Evolutionary conservation across 495 filamentous ascomycete genomes (phyloP), one percentile per base, ranked within the genome.

Genomic region (Penicillium psychrofluorescens): DNA sequence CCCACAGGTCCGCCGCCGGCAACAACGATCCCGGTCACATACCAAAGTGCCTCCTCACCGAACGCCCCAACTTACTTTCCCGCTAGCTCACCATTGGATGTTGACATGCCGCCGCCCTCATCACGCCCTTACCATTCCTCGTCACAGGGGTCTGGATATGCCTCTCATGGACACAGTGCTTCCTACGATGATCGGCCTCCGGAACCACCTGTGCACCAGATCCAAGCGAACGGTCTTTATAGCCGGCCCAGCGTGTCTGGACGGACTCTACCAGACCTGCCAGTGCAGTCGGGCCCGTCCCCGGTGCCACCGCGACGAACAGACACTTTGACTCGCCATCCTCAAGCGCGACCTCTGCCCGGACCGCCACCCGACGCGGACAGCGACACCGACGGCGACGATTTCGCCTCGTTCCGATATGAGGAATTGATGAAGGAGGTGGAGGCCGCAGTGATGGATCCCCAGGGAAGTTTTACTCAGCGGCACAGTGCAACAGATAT

Each of bases 311-410:
- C 71, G 39, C 71, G 66, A 45, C 66, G 80, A 40, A 71, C 67
- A 1, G 72, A 77, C 43, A 79, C 78, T 6, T 48, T 74, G 30
- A 74, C 66, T 11, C 70, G 78, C 46, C 76, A 85, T 51, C 78
- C 77, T 7, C 76, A 81, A 40, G 60, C 71, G 5, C 67, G 81
- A 22, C 82, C 83, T 14, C 61, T 87, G 14, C 83, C 83, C 11
- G 72, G 75, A 11, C 77, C 77, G 13, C 76, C 75, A 7, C 46
- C 67, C 11, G 75, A 76, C 27, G 55, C 68, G 6, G 71, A 74
- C 29, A 44, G 50, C 14, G 63, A 63, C 12, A 13, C 12, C 2
- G 43, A 44, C 36, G 49, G 44, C 31, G 14, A 29, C 9, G 22
- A 22, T 22, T 22, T 22, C 6, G 22, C 2, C 7, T 15, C 29